Conservation (phyloP, 208 protist species). For the Leishmania arabica region DNA sequence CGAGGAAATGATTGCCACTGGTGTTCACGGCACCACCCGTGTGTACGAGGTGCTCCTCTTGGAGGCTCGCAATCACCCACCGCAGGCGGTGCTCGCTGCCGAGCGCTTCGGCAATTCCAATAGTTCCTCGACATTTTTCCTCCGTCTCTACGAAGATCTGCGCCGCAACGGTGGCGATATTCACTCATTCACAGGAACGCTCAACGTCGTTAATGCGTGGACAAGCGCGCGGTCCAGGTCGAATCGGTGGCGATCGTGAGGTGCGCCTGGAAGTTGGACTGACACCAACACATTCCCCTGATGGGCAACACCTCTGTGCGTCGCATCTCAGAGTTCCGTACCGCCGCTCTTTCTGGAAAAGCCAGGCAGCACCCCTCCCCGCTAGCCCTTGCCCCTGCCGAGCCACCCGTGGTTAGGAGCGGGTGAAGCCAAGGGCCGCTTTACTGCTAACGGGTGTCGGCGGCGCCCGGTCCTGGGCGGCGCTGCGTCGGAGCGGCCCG, state of each 20-base stretch:
- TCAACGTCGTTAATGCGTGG: conserved; percentile 82
- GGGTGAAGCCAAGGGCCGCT: neutral
- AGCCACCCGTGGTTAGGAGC: neutral
- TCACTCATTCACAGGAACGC: conserved; percentile 41
- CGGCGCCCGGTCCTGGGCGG: neutral
- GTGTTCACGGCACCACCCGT: conserved; percentile 50
- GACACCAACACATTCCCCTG: neutral
- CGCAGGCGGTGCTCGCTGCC: conserved; percentile 10
- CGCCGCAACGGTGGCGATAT: conserved; percentile 54
- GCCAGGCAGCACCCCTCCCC: neutral
- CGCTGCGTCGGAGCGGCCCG: neutral
- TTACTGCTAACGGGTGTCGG: neutral
- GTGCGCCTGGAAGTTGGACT: neutral
- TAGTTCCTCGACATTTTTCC: conserved; percentile 36
- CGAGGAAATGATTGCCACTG: conserved; percentile 49
- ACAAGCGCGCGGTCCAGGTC: conserved; percentile 38
- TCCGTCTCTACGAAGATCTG: conserved; percentile 73
- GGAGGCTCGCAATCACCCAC: conserved; percentile 50
- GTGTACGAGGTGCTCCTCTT: conserved; percentile 65
- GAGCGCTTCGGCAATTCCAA: neutral
- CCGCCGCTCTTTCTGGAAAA: neutral
- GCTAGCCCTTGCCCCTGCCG: neutral
- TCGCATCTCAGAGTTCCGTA: neutral
- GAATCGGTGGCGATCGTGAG: conserved; percentile 10
- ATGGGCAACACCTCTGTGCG: neutral